These are phyloP conservation scores for Termitomyces sp. DNA, from an alignment of 768 basidiomycete genomes.

Conservation along the genomic window DNA sequence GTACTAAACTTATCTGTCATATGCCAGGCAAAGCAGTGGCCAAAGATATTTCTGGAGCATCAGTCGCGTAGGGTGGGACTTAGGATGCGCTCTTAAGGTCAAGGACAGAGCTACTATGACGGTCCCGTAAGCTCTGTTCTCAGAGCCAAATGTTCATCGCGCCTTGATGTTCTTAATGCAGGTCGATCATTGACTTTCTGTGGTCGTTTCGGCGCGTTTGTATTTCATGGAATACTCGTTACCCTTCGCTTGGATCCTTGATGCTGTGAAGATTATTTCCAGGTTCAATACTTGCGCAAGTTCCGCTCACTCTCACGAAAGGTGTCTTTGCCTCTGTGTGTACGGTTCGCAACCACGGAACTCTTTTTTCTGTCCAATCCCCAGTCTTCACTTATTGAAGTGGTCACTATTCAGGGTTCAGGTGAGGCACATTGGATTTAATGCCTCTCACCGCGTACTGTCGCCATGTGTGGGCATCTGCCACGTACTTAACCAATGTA, in stretches of 20 bases:
- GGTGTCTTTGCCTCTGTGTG: background rate
- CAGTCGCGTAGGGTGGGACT: background rate
- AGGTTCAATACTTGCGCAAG: background rate
- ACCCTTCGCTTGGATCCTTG: slow-evolving; percentile 3
- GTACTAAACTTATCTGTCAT: background rate
- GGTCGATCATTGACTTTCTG: background rate
- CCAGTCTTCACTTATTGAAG: slow-evolving; percentile 12
- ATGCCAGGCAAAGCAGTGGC: background rate
- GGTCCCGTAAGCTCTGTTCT: background rate
- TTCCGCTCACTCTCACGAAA: slow-evolving; percentile 11
- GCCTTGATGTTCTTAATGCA: background rate
- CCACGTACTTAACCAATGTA: background rate
- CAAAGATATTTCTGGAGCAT: background rate
- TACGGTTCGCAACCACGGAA: background rate
- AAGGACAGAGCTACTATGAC: background rate
- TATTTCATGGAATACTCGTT: background rate
- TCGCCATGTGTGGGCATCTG: slow-evolving; percentile 1
- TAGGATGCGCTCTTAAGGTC: background rate
- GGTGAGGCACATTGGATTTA: background rate
- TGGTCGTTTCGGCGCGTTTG: background rate
- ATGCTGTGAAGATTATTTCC: slow-evolving; percentile 7
- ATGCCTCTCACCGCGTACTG: slow-evolving; percentile 10
- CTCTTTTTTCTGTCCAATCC: slow-evolving; percentile 9
- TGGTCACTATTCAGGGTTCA: background rate
- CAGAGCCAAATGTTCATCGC: background rate